These are phyloP conservation scores for Areca catechu DNA, from an alignment of 176 grass and related monocot species.

Conservation along the genomic window DNA sequence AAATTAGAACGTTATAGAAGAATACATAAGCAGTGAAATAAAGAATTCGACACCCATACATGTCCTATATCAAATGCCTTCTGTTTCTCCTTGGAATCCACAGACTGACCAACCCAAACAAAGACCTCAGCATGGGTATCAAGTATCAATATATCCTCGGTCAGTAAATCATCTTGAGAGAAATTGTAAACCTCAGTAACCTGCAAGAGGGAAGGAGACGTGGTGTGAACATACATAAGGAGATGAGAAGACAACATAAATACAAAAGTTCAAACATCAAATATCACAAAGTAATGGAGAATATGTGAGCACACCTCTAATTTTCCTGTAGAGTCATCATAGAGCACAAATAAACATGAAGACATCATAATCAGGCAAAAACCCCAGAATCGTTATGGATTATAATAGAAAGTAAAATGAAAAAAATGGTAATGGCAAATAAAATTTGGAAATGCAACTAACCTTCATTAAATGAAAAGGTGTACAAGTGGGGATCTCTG, in stretches of 20 bases:
- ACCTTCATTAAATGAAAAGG: conserved; percentile 87
- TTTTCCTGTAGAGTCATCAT: conserved; percentile 50
- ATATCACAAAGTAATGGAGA: conserved; percentile 13
- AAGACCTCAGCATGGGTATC: conserved; percentile 88
- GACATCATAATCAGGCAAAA: conserved; percentile 21
- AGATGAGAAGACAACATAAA: conserved; percentile 18
- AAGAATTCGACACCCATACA: conserved; percentile 31
- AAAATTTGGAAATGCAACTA: conserved; percentile 14
- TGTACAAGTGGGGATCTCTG: conserved; percentile 87
- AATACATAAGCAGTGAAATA: conserved; percentile 10
- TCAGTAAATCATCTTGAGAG: conserved; percentile 97
- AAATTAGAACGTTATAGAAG: conserved; percentile 4
- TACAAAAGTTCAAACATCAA: conserved; percentile 7
- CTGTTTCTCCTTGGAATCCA: conserved; percentile 83
- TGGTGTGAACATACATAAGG: conserved; percentile 17
- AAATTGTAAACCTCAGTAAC: conserved; percentile 88
- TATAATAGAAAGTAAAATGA: conserved; percentile 4
- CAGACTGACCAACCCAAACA: conserved; percentile 78
- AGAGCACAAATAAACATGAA: conserved; percentile 15
- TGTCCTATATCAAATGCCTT: conserved; percentile 84
- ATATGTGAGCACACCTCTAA: conserved; percentile 48
- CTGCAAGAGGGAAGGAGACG: conserved; percentile 21
- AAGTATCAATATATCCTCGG: conserved; percentile 87
- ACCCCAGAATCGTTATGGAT: no score
- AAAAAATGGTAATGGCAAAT: conserved; percentile 16